Base-by-base conservation (phyloP, 2,329 filamentous ascomycete genomes). In the Proliferodiscus dingleyae region DNA sequence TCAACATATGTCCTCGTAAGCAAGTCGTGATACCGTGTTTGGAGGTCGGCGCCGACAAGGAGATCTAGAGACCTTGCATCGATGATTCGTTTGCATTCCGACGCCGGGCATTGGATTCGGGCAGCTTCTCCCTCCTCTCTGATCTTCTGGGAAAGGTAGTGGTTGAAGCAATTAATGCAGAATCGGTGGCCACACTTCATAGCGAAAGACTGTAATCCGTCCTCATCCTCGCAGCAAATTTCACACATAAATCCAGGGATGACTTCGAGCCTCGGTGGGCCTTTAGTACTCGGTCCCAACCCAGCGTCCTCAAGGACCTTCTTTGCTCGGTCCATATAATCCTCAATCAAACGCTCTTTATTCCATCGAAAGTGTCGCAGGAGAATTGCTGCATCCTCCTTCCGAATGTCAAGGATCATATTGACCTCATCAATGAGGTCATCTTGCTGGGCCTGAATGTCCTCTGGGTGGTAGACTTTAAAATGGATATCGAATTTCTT, bases 151-250 rank as follows among this genome's bases (percentile, higher is more conserved):
- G 74, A 78, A 21, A 98, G 71, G 61, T 98, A 98, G 41, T 95
- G 89, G 21, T 83, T 77, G 64, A 96, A 98, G 70, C 93, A 98
- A 60, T 89, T 80, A 26, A 90, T 82, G 59, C 93, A 98, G 66
- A 93, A 98, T 41, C 93, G 80, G 66, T 98, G 93, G 1, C 84
- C 88, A 65, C 93, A 98, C 62, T 88, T 95, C 79, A 98, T 88
- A 21, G 91, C 89, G 68, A 96, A 97, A 2, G 87, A 89, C 64
- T 87, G 66, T 16, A 96, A 69, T 1, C 78, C 81, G 0, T 81
- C 74, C 16, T 78, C 85, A 54, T 98, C 93, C 61, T 97, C 90
- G 66, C 87, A 97, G 71, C 93, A 98, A 54, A 98, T 98, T 51
- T 95, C 89, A 68, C 93, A 98, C 59, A 79, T 74, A 65, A 98